Evolutionary conservation across 768 basidiomycete genomes (phyloP).

Genomic region (Mycena belliarum): DNA sequence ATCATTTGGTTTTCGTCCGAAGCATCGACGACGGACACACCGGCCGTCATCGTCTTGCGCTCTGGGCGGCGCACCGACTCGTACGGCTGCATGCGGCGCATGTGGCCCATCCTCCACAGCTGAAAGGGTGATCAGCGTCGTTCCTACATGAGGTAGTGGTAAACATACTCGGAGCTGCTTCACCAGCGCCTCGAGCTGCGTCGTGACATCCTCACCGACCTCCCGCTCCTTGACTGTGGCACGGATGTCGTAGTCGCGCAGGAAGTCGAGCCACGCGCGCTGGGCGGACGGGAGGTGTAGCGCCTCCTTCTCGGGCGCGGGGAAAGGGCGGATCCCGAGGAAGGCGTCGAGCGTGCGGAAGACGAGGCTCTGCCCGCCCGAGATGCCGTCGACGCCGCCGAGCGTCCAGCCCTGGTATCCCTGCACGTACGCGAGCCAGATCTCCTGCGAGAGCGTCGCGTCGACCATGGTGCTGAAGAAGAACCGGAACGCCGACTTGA

Average conservation of each 20-base stretch:
- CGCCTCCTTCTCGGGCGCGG: slow-evolving; percentile 13
- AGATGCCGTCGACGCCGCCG: slow-evolving; percentile 21
- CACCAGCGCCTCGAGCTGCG: slow-evolving; percentile 18
- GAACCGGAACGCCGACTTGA: slow-evolving; percentile 11
- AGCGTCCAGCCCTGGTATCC: slow-evolving; percentile 24
- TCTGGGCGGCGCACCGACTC: slow-evolving; percentile 21
- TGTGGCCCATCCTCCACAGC: slow-evolving; percentile 24
- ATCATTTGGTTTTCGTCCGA: slow-evolving; percentile 18
- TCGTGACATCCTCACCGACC: slow-evolving; percentile 9
- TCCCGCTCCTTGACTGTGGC: slow-evolving; percentile 9
- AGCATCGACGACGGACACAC: slow-evolving; percentile 21
- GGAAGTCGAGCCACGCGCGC: slow-evolving; percentile 18
- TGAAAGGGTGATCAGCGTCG: neutral
- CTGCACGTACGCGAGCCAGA: slow-evolving; percentile 21
- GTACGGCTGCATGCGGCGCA: slow-evolving; percentile 22
- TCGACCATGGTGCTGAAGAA: slow-evolving; percentile 20
- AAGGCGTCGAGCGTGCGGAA: slow-evolving; percentile 23
- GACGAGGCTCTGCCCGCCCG: slow-evolving; percentile 20
- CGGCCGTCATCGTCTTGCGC: slow-evolving; percentile 22
- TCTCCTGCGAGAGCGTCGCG: slow-evolving; percentile 1
- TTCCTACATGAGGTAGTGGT: neutral
- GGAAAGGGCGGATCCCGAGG: slow-evolving; percentile 22
- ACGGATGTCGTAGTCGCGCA: slow-evolving; percentile 21
- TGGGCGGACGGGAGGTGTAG: slow-evolving; percentile 16
- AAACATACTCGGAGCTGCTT: slow-evolving; percentile 21